Percentiles rank a stretch among this genome's conserved stretches.
Evolutionary conservation across 257 asterid species (phyloP).

Genomic region (Ajuga chamaepitys): DNA sequence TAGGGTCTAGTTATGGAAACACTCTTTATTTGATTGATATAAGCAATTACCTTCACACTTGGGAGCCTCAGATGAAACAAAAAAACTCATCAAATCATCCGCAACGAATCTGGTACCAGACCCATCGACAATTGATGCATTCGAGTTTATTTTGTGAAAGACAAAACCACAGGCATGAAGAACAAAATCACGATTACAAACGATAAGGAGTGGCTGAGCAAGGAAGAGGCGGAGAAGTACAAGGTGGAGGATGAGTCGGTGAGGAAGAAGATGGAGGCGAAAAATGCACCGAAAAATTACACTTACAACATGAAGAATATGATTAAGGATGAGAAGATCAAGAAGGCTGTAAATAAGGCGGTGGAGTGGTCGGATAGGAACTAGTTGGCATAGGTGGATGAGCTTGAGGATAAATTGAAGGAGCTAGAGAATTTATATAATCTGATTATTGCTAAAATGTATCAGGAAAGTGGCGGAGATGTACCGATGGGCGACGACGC

Average conservation of each 20-base stretch:
- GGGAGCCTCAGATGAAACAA: no score
- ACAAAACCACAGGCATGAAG: constrained; percentile 44
- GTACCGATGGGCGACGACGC: constrained; percentile 35
- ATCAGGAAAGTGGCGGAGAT: constrained; percentile 38
- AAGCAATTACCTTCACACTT: no score
- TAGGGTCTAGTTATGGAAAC: no score
- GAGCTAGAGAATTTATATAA: constrained; percentile 45
- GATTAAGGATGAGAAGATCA: constrained; percentile 42
- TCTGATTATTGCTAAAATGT: constrained; percentile 43
- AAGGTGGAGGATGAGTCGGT: constrained; percentile 45
- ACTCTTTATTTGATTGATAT: no score
- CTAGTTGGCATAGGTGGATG: constrained; percentile 57
- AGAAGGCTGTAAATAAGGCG: constrained; percentile 42
- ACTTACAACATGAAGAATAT: constrained; percentile 42
- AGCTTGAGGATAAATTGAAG: constrained; percentile 51
- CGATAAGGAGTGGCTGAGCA: constrained; percentile 44
- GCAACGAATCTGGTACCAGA: no score
- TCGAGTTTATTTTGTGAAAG: no score
- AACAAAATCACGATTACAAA: constrained; percentile 45
- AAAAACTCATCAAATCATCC: no score
- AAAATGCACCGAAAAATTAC: constrained; percentile 44
- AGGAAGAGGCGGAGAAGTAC: no score
- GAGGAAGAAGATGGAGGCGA: constrained; percentile 46
- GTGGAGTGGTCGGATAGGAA: constrained; percentile 51
- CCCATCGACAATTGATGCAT: no score